A percentile compares a stretch with the other conserved stretches of the same genome.
These are phyloP conservation scores for Aureobasidium sp. DNA, from an alignment of 2,329 filamentous ascomycete species.

Conservation along the genomic window DNA sequence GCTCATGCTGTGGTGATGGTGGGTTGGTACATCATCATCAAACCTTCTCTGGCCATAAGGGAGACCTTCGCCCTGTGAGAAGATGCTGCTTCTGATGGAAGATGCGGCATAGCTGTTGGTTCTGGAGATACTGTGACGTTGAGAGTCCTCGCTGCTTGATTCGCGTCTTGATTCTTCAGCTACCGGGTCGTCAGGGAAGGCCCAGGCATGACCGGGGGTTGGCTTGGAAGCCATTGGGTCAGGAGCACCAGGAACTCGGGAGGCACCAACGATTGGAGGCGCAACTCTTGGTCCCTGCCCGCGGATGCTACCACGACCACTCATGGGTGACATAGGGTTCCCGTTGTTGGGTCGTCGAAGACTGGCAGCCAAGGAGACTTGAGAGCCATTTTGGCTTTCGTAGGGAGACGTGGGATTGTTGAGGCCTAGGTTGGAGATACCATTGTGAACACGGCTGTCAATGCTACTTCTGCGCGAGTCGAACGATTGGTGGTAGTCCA, in stretches of 20 bases:
- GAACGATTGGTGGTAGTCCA: conserved; percentile 41
- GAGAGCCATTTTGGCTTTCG: conserved; percentile 67
- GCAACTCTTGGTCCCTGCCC: conserved; percentile 52
- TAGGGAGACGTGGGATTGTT: conserved; percentile 55
- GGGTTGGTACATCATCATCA: conserved; percentile 48
- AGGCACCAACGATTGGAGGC: conserved; percentile 62
- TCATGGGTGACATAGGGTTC: conserved; percentile 38
- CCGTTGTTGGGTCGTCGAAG: conserved; percentile 47
- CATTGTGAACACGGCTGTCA: conserved; percentile 68
- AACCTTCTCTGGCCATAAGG: conserved; percentile 64
- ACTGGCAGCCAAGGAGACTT: conserved; percentile 63
- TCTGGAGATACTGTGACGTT: conserved; percentile 49
- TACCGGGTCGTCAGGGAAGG: conserved; percentile 59
- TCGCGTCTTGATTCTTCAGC: conserved; percentile 38
- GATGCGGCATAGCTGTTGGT: conserved; percentile 69
- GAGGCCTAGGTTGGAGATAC: conserved; percentile 61
- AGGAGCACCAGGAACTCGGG: conserved; percentile 58
- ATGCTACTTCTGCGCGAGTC: conserved; percentile 68
- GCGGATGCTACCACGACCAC: conserved; percentile 26
- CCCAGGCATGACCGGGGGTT: conserved; percentile 76
- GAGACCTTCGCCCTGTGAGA: conserved; percentile 63
- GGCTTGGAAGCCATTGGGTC: conserved; percentile 61
- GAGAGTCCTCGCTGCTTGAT: conserved; percentile 42
- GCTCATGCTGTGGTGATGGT: conserved; percentile 68
- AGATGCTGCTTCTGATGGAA: conserved; percentile 71